Base-by-base conservation (phyloP, 1,139 yeast genomes). In the Taphrina betulina region DNA sequence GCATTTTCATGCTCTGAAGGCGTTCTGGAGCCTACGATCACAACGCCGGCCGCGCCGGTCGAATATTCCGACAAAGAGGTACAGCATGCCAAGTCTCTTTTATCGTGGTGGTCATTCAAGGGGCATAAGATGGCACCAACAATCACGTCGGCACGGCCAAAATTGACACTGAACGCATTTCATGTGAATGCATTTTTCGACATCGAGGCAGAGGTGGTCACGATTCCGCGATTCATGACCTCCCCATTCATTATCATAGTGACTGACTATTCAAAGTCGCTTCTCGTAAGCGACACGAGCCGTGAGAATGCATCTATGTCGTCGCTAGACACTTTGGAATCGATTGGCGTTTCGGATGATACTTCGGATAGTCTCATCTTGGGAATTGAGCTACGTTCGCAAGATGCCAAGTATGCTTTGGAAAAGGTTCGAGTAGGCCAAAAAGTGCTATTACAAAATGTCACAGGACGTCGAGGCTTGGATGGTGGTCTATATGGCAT, bases 31-130 rank as follows among this genome's bases (percentile, higher is more conserved):
- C 43, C 36, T 34, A 16, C 40, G 31, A 28, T 24, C 22, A 16
- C 40, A 14, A 42, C 40, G 10, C 41, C 54, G 19, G 31, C 31
- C 12, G 12, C 12, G 12, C 54, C 54, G 24, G 43, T 50, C 12
- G 54, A 50, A 26, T 50, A 50, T 35, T 29, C 46, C 14, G 10
- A 14, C 33, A 29, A 23, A 5, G 54, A 50, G 26, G 3, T 31
- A 23, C 22, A 14, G 7, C 54, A 50, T 40, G 54, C 54, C 3
- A 23, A 29, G 12, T 23, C 7, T 17, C 26, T 50, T 17, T n/a
- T 22, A 12, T 20, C 16, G 8, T 50, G 54, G 54, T 50, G 48
- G 48, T 14, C 17, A 16, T 3, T 7, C 17, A 10, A 19, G 26
- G 48, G 48, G 19, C 48, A 22, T 19, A 29, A n/a, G 8, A 10